Evolutionary conservation across 176 grass and related monocot genomes (phyloP), one percentile per base, ranked within the genome.

Genomic region (Tuctoria greenei): DNA sequence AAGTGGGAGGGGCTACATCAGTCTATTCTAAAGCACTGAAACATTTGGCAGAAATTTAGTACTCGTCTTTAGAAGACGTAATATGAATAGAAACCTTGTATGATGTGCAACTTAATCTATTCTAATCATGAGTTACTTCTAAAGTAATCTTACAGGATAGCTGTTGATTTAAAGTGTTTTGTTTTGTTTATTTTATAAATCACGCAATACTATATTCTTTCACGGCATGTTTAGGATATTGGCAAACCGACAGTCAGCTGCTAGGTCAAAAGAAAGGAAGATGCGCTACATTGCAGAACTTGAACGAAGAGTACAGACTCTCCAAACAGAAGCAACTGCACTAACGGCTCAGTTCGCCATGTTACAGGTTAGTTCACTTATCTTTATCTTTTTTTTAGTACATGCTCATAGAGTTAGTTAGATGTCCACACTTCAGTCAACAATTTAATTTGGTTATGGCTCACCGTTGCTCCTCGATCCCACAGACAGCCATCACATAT

Each of bases 211-310:
- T 23, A 21, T 64, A 5, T 76, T 78, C 47, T 66, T 74, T 66
- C 2, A 61, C 18, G 2, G 24, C 74, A 71, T 27, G 17, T 89
- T 62, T 84, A 97, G 93, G 83, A 91, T 97, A 46, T 87, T 92
- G 90, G 93, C 93, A 25, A 97, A 97, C 78, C 85, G 93, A 26
- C 93, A 97, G 75, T 97, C 93, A 82, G 93, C 93, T 60, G 93
- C 93, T 54, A 91, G 93, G 81, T 97, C 93, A 78, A 97, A 97
- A 61, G 93, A 97, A 84, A 93, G 93, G 87, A 97, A 97, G 78
- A 93, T 97, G 90, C 93, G 93, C 13, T 97, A 97, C 69, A 97
- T 97, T 55, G 83, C 88, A 44, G 93, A 97, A 20, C 88, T 97
- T 35, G 93, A 97, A 76, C 90, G 88, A 49, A 97, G 91, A 89